These are phyloP conservation scores for Fonsecaea pedrosoi DNA, from an alignment of 2,329 filamentous ascomycete genomes.

Conservation along the genomic window DNA sequence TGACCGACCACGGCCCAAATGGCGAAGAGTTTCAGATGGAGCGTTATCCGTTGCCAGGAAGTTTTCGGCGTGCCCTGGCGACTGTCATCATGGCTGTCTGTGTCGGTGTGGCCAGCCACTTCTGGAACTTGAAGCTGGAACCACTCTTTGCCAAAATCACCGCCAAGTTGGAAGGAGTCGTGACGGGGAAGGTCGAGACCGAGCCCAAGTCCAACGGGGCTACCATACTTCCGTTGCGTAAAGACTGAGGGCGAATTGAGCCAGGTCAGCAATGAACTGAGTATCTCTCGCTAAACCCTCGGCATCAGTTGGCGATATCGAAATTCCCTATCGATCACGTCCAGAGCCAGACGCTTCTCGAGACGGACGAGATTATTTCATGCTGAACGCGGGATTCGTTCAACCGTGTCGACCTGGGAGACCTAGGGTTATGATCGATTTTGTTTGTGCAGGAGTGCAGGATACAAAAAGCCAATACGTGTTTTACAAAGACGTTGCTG, in stretches of 20 bases:
- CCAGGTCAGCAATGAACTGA: too few species aligned
- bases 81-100: constrained; percentile 65
- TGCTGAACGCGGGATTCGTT: too few species aligned
- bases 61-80: constrained; percentile 52
- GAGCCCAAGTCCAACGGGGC: constrained; percentile 22
- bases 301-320: too few species aligned
- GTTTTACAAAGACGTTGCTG: neutral
- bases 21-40: constrained; percentile 17
- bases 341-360: too few species aligned
- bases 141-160: constrained; percentile 53
- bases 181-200: constrained; percentile 23
- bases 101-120: constrained; percentile 67
- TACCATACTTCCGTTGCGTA: constrained; percentile 27
- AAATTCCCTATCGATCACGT: too few species aligned
- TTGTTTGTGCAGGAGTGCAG: neutral
- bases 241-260: constrained; percentile 23
- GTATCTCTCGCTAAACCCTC: too few species aligned
- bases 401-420: neutral
- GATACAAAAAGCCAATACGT: neutral
- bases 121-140: constrained; percentile 63
- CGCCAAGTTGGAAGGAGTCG: constrained; percentile 37
- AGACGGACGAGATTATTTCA: too few species aligned
- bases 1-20: constrained; percentile 35
- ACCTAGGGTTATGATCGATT: neutral
- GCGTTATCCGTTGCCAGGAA: constrained; percentile 29